Percentiles rank a stretch among this genome's conserved stretches.
Evolutionary conservation across 73 alveolate species (phyloP).

Genomic region (Uronychia setigera): DNA sequence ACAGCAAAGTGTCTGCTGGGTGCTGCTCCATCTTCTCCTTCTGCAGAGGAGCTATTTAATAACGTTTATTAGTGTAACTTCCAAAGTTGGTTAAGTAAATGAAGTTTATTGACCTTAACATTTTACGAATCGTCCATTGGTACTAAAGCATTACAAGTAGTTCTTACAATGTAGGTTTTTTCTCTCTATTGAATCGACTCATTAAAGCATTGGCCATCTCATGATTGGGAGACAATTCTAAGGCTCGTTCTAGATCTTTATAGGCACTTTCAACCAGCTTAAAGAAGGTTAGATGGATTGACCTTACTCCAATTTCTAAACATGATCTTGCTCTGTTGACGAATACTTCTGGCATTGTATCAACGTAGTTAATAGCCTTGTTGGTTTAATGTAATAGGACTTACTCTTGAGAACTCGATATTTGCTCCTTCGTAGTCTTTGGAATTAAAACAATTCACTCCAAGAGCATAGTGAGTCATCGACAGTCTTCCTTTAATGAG

Average conservation of each 20-base stretch:
- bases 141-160: not conserved
- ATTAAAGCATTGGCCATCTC: conserved; percentile 67
- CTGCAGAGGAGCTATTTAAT: not conserved
- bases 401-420: conserved; percentile 72
- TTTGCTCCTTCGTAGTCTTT: conserved; percentile 76
- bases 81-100: no score
- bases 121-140: conserved; percentile 8
- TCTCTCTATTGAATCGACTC: conserved; percentile 60
- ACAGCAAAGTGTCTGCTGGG: not conserved
- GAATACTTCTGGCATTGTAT: conserved; percentile 56
- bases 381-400: not conserved
- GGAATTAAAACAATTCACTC: conserved; percentile 57
- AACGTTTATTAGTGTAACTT: no score
- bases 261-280: conserved; percentile 59
- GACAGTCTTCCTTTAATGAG: conserved; percentile 61
- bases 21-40: conserved; percentile 21
- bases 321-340: conserved; percentile 73
- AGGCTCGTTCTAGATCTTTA: conserved; percentile 62
- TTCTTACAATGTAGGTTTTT: conserved; percentile 33
- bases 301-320: conserved; percentile 36
- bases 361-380: conserved; percentile 58
- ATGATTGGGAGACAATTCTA: conserved; percentile 63
- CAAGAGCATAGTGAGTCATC: conserved; percentile 74
- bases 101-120: no score
- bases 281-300: not conserved